phyloP scores from a whole-genome alignment of 345 rosid genomes.

The Tarenaya hassleriana region DNA sequence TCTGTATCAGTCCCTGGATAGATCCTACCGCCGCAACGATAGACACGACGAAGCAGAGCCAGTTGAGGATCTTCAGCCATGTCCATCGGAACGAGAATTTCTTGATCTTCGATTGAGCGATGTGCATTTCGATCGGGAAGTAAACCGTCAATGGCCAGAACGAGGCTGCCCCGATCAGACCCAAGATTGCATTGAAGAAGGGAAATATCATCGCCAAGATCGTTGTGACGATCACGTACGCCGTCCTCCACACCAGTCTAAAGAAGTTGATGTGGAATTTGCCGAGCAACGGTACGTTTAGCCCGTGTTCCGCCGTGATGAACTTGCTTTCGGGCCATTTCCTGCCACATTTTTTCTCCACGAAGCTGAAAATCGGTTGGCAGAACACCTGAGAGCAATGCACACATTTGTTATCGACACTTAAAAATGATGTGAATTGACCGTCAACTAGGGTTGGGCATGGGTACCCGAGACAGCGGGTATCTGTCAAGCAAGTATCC shows the following conservation, averaged over 20 bases:
- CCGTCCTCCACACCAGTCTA: conserved; percentile 70
- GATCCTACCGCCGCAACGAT: conserved; percentile 66
- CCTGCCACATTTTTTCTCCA: conserved; percentile 41
- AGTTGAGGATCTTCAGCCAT: conserved; percentile 50
- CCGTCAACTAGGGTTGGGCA: too few relatives aligned
- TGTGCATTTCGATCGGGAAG: conserved; percentile 83
- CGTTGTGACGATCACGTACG: conserved; percentile 53
- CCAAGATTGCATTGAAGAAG: conserved; percentile 79
- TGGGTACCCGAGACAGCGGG: too few relatives aligned
- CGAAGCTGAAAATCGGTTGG: conserved; percentile 62
- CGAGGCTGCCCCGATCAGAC: conserved; percentile 64
- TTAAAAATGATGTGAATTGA: too few relatives aligned
- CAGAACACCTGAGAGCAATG: conserved; percentile 77
- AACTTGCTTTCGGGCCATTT: conserved; percentile 60
- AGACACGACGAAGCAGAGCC: conserved; percentile 55
- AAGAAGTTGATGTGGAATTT: conserved; percentile 43
- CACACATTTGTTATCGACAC: too few relatives aligned
- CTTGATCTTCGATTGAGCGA: conserved; percentile 39
- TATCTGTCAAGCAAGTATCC: too few relatives aligned
- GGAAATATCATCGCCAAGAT: conserved; percentile 78
- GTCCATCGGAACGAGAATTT: conserved; percentile 60
- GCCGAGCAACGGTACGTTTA: conserved; percentile 38
- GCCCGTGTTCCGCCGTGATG: conserved; percentile 42
- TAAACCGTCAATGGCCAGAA: too few relatives aligned
- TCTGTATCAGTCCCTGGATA: conserved; percentile 49